These are phyloP conservation scores for Omphalotus olearius DNA, from an alignment of 1,284 basidiomycete species.

Conservation along the genomic window DNA sequence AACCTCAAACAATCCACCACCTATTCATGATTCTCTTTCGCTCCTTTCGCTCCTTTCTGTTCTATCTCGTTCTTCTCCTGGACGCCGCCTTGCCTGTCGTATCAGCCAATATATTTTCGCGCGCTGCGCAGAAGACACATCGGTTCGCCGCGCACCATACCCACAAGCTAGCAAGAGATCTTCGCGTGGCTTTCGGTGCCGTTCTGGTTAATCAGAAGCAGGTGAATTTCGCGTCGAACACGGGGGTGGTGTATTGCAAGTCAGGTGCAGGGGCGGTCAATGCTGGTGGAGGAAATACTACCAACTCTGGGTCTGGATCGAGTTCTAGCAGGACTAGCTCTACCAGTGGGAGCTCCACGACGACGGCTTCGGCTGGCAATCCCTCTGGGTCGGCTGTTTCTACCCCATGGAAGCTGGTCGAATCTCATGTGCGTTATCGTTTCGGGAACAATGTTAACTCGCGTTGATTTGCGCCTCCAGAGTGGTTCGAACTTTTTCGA, in stretches of 20 bases:
- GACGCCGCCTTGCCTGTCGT: slow-evolving; percentile 27
- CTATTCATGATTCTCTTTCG: slow-evolving; percentile 10
- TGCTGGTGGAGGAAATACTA: slow-evolving; percentile 9
- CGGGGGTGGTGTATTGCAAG: slow-evolving; percentile 39
- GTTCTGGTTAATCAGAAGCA: slow-evolving; percentile 32
- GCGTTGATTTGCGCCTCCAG: slow-evolving; percentile 26
- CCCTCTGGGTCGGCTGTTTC: slow-evolving; percentile 22
- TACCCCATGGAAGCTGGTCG: slow-evolving; percentile 28
- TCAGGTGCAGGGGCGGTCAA: slow-evolving; percentile 17
- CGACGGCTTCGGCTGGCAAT: slow-evolving; percentile 14
- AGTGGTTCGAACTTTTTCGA: slow-evolving; percentile 71
- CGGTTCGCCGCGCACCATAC: slow-evolving; percentile 38
- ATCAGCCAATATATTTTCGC: slow-evolving; percentile 34
- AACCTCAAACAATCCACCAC: not conserved
- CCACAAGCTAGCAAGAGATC: slow-evolving; percentile 58
- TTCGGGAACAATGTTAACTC: not conserved
- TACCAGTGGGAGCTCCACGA: slow-evolving; percentile 5
- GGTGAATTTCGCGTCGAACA: slow-evolving; percentile 15
- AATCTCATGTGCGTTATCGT: slow-evolving; percentile 26
- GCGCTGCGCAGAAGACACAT: slow-evolving; percentile 35
- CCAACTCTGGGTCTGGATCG: slow-evolving; percentile 3
- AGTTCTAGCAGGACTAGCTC: slow-evolving; percentile 17
- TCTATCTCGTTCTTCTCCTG: slow-evolving; percentile 28
- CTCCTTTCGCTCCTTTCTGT: slow-evolving; percentile 14
- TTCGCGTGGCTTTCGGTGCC: slow-evolving; percentile 57